phyloP scores from a whole-genome alignment of 805 yeast genomes.

The Lipomyces orientalis region DNA sequence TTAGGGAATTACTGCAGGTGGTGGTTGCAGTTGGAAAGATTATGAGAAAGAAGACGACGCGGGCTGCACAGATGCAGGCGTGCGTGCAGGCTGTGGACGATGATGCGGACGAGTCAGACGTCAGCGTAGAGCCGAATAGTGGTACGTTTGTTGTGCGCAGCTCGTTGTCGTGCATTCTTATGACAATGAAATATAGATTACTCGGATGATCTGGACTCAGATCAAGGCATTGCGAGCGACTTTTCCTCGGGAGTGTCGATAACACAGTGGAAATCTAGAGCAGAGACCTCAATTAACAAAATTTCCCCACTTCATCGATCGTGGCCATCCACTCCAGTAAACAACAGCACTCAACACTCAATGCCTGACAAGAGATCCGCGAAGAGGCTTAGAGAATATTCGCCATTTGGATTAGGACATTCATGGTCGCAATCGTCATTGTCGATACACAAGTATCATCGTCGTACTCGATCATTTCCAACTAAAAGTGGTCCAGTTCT shows the following conservation, averaged over 20 bases:
- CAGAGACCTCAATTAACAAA: not conserved
- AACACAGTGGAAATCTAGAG: not conserved
- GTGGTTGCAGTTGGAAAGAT: conserved; percentile 24
- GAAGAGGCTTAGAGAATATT: not conserved
- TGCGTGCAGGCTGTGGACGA: not conserved
- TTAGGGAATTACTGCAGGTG: conserved; percentile 19
- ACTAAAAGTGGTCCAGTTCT: not conserved
- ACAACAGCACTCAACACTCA: not conserved
- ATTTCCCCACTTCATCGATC: not conserved
- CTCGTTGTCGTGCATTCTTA: not conserved
- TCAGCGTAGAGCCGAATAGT: conserved; percentile 24
- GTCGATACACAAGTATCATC: not conserved
- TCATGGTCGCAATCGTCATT: not conserved
- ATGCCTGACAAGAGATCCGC: not conserved
- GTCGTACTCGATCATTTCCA: not conserved
- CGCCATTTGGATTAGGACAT: not conserved
- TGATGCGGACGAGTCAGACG: conserved; percentile 14
- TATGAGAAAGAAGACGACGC: conserved; percentile 9
- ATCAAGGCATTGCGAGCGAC: conserved; percentile 1
- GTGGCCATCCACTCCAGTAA: not conserved
- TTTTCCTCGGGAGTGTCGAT: not conserved
- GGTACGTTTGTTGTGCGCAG: conserved; percentile 16
- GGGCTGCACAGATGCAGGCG: not conserved
- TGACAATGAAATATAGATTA: not conserved
- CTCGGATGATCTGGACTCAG: conserved; percentile 16